Evolutionary conservation across 345 rosid genomes (phyloP).

Genomic region (Brassica juncea): DNA sequence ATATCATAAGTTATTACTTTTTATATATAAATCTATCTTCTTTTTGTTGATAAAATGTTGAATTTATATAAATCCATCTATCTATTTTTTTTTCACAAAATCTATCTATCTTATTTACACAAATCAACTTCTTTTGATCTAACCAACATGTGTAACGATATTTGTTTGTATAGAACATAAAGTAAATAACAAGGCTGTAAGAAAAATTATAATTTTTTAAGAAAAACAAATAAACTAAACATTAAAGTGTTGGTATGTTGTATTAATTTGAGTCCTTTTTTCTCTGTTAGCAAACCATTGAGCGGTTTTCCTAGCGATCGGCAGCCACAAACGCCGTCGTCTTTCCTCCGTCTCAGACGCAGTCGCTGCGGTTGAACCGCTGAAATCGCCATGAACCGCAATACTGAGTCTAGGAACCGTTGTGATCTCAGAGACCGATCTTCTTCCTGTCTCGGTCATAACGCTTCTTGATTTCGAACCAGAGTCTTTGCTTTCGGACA

Average conservation of each 20-base stretch:
- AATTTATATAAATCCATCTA: too few species aligned
- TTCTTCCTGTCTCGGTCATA: slow-evolving; percentile 45
- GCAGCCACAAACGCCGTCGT: slow-evolving; percentile 63
- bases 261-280: slow-evolving; percentile 40
- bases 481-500: slow-evolving; percentile 39
- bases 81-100: background rate
- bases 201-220: background rate
- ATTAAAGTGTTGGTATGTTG: slow-evolving; percentile 36
- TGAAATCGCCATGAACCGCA: slow-evolving; percentile 26
- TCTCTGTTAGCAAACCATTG: slow-evolving; percentile 78
- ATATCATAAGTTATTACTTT: too few species aligned
- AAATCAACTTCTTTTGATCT: background rate
- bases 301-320: slow-evolving; percentile 75
- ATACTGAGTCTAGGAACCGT: slow-evolving; percentile 55
- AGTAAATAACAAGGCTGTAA: background rate
- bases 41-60: too few species aligned
- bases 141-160: background rate
- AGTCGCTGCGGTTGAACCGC: slow-evolving; percentile 29
- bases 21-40: background rate
- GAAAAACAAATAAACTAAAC: slow-evolving; percentile 36
- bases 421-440: slow-evolving; percentile 79
- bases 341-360: slow-evolving; percentile 49
- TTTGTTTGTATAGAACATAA: background rate
- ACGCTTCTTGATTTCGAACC: slow-evolving; percentile 36
- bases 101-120: background rate